A percentile compares a stretch with the other conserved stretches of the same genome.
These are phyloP conservation scores for Pisolithus orientalis DNA, from an alignment of 768 basidiomycete genomes.

Conservation along the genomic window DNA sequence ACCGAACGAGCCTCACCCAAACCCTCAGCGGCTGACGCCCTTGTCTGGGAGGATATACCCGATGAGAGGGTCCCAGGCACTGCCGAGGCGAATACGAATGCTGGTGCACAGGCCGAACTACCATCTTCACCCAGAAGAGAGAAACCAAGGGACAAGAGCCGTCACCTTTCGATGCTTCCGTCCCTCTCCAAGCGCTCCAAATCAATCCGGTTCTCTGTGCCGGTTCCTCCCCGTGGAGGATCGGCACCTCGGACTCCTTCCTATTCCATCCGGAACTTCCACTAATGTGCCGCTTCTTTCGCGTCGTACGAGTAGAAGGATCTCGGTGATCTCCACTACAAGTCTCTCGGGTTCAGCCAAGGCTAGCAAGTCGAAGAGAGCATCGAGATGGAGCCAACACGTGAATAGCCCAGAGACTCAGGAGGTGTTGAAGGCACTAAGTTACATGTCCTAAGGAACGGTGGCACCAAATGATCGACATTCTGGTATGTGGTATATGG, in stretches of 20 bases:
- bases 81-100: too few species aligned
- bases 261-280: neutral
- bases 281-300: too few species aligned
- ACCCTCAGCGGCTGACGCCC: too few species aligned
- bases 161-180: conserved; percentile 10
- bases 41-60: too few species aligned
- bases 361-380: neutral
- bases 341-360: too few species aligned
- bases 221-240: conserved; percentile 1
- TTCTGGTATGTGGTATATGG: neutral
- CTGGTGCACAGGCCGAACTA: neutral
- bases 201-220: conserved; percentile 14
- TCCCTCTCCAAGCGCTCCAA: conserved; percentile 5
- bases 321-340: too few species aligned
- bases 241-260: too few species aligned
- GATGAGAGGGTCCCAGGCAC: too few species aligned
- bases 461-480: neutral
- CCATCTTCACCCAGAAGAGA: neutral
- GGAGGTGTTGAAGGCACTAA: conserved; percentile 14
- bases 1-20: too few species aligned
- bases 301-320: too few species aligned
- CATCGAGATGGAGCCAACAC: conserved; percentile 28
- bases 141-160: neutral
- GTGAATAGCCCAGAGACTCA: conserved; percentile 17
- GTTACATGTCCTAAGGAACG: neutral